Evolutionary conservation across 2,329 filamentous ascomycete species (phyloP), one percentile per base, ranked within the genome.

Genomic region (Simplicillium aogashimaense): DNA sequence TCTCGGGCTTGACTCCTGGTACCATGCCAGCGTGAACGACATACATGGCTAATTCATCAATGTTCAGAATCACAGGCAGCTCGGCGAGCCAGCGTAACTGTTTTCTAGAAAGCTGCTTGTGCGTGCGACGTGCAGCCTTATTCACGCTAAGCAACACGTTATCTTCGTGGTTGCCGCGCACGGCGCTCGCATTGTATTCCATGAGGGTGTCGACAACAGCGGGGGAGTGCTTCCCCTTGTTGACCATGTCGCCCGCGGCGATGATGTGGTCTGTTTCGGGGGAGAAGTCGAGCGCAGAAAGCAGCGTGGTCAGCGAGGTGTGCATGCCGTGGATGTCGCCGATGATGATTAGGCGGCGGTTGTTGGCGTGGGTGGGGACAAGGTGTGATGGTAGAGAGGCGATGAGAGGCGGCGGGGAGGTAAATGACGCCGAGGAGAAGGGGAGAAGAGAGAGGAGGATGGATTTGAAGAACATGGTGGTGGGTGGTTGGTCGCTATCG

Each of bases 141-240:
- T 39, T 41, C 37, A 10, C 33, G 9, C n/a, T 20, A 13, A 16
- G 39, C n/a, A 97, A 70, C 15, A 95, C 70, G 16, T 80, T 74
- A 57, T 97, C 89, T 57, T 98, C 92, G 63, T 95, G 86, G 61
- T 95, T 95, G 14, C 92, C 92, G 38, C 90, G 81, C 8, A 97
- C 87, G 46, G 79, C 86, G 25, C 81, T 86, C 16, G 90, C 89
- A 38, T 76, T 75, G 30, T 90, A 64, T 12, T 74, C 63, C 57
- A 87, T 83, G 30, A 86, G 81, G 33, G 88, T 69, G 43, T 83
- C 76, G 36, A 97, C 70, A 1, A 95, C 86, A 30, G 81, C 86
- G 1, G 71, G 53, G 28, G 85, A 90, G 60, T 95, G 81, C 10
- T 89, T 87, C 1, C 90, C 89, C 62, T 95, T 95, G 55, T 81